Conservation (phyloP, 257 asterid species). For the Capsicum pubescens region DNA sequence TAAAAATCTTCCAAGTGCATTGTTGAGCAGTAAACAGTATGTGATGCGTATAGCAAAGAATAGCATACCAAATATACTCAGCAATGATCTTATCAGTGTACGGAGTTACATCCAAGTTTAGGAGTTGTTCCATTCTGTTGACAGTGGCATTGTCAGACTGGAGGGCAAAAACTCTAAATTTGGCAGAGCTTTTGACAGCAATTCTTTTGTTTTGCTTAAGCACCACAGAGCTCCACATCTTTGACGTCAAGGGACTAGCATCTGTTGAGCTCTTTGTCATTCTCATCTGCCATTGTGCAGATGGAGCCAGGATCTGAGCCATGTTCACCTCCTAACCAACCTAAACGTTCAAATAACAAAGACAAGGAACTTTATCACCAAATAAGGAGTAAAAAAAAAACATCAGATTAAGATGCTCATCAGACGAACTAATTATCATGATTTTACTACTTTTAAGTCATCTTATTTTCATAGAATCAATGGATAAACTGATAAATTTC, state of each 20-base stretch:
- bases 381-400: neutral
- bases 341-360: conserved; percentile 31
- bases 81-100: conserved; percentile 87
- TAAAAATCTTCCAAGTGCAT: neutral
- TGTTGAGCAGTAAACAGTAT: neutral
- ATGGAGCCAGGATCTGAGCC: conserved; percentile 97
- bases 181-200: conserved; percentile 57
- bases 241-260: conserved; percentile 62
- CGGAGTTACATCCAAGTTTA: conserved; percentile 84
- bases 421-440: conserved; percentile 11
- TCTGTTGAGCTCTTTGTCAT: conserved; percentile 58
- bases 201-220: conserved; percentile 71
- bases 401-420: neutral
- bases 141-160: conserved; percentile 65
- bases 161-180: conserved; percentile 68
- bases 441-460: neutral
- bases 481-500: neutral
- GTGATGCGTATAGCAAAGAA: neutral
- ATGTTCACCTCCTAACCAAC: conserved; percentile 53
- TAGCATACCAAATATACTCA: conserved; percentile 82
- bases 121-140: conserved; percentile 86
- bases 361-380: conserved; percentile 21
- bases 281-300: conserved; percentile 96
- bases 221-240: conserved; percentile 75
- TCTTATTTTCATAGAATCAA: neutral